phyloP scores from a whole-genome alignment of 768 basidiomycete genomes.

The Suillus hirtellus region DNA sequence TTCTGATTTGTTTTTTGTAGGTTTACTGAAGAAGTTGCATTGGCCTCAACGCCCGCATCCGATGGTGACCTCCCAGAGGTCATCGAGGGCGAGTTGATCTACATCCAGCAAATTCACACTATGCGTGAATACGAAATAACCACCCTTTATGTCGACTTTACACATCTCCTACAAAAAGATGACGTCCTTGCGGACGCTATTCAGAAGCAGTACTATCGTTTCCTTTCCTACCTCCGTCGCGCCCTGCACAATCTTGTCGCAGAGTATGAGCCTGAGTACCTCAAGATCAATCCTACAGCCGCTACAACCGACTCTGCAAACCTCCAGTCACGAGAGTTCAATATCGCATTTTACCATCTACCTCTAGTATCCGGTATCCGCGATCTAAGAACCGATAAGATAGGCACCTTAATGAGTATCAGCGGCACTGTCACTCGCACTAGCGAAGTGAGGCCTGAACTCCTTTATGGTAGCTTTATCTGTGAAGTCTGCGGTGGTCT shows the following conservation, averaged over 20 bases:
- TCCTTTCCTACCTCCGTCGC: slow-evolving; percentile 90
- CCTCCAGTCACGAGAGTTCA: slow-evolving; percentile 90
- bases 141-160: slow-evolving; percentile 95
- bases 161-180: slow-evolving; percentile 85
- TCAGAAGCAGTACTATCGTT: slow-evolving; percentile 94
- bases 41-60: slow-evolving; percentile 78
- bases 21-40: slow-evolving; percentile 78
- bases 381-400: slow-evolving; percentile 88
- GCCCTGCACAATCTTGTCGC: slow-evolving; percentile 89
- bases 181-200: slow-evolving; percentile 94
- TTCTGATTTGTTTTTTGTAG: slow-evolving; percentile 39
- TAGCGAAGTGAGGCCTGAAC: slow-evolving; percentile 94
- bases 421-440: slow-evolving; percentile 97
- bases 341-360: slow-evolving; percentile 92
- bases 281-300: slow-evolving; percentile 92
- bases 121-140: slow-evolving; percentile 95
- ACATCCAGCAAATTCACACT: slow-evolving; percentile 90
- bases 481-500: slow-evolving; percentile 87
- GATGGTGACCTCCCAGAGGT: slow-evolving; percentile 62
- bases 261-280: slow-evolving; percentile 88
- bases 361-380: slow-evolving; percentile 94
- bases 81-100: slow-evolving; percentile 66
- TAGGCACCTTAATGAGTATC: slow-evolving; percentile 93
- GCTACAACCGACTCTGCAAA: slow-evolving; percentile 85
- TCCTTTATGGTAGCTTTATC: slow-evolving; percentile 90